Evolutionary conservation across 2,329 filamentous ascomycete genomes (phyloP).

Genomic region (Aureobasidium subglaciale): DNA sequence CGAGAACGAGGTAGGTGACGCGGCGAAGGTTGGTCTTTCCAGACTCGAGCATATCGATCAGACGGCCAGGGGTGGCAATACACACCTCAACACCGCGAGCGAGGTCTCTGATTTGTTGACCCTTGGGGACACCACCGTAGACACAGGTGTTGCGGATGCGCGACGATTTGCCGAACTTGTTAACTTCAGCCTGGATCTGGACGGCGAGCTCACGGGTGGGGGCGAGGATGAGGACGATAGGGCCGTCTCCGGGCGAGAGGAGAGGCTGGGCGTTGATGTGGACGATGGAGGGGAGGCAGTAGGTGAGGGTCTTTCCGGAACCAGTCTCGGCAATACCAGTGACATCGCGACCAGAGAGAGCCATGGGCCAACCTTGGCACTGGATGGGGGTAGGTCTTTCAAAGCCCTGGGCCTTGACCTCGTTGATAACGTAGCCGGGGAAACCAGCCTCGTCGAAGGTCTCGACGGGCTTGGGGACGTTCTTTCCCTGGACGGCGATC

Average conservation of each 20-base stretch:
- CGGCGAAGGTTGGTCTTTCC: constrained; percentile 97
- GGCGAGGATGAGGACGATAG: constrained; percentile 91
- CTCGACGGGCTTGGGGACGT: constrained; percentile 89
- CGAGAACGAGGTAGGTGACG: constrained; percentile 95
- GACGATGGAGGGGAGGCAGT: constrained; percentile 95
- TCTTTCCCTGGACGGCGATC: constrained; percentile 71
- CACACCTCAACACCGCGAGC: constrained; percentile 94
- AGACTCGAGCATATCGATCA: constrained; percentile 97
- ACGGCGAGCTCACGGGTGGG: constrained; percentile 97
- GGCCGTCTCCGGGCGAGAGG: constrained; percentile 87
- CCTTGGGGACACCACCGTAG: constrained; percentile 97
- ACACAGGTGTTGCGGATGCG: constrained; percentile 98
- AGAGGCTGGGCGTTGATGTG: constrained; percentile 99
- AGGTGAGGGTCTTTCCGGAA: constrained; percentile 97
- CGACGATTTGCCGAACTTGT: constrained; percentile 96
- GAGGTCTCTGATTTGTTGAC: constrained; percentile 91
- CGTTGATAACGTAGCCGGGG: constrained; percentile 92
- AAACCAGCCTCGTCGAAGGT: constrained; percentile 98
- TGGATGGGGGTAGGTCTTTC: constrained; percentile 90
- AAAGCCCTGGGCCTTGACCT: constrained; percentile 98
- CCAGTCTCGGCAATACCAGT: constrained; percentile 99
- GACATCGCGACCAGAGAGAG: constrained; percentile 92
- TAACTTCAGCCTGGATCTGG: constrained; percentile 97
- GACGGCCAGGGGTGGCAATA: constrained; percentile 93
- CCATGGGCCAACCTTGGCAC: constrained; percentile 98